These are phyloP conservation scores for Cadophora gregata DNA, from an alignment of 2,329 filamentous ascomycete genomes.

Conservation along the genomic window DNA sequence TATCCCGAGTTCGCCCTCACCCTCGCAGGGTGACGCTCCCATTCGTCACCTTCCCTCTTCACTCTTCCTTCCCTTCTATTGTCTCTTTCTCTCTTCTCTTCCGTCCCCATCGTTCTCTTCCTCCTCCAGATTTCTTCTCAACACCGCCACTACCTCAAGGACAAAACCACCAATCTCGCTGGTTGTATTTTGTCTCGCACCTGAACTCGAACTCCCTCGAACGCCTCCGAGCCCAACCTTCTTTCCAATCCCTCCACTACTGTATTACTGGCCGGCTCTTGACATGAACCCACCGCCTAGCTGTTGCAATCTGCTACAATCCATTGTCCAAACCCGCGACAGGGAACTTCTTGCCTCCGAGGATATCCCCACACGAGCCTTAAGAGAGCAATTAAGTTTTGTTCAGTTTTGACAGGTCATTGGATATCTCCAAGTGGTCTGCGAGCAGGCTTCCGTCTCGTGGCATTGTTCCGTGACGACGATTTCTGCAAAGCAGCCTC, in stretches of 20 bases:
- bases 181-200: not conserved
- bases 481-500: not conserved
- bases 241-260: not conserved
- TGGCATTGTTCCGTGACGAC: not conserved
- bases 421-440: not conserved
- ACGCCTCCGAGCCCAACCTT: not conserved
- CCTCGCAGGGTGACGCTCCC: not conserved
- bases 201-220: not conserved
- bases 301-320: constrained; percentile 1
- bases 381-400: not conserved
- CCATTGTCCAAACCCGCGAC: not conserved
- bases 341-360: not conserved
- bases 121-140: not conserved
- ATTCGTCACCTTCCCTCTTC: not conserved
- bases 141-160: not conserved
- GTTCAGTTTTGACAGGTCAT: not conserved
- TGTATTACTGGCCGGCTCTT: not conserved
- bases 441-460: not conserved
- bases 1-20: not conserved
- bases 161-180: not conserved
- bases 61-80: no score
- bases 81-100: no score
- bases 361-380: not conserved
- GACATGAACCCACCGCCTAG: not conserved
- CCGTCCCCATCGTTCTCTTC: not conserved